These are phyloP conservation scores for Sabuloglossum arenarium DNA, from an alignment of 495 filamentous ascomycete species.

Conservation along the genomic window DNA sequence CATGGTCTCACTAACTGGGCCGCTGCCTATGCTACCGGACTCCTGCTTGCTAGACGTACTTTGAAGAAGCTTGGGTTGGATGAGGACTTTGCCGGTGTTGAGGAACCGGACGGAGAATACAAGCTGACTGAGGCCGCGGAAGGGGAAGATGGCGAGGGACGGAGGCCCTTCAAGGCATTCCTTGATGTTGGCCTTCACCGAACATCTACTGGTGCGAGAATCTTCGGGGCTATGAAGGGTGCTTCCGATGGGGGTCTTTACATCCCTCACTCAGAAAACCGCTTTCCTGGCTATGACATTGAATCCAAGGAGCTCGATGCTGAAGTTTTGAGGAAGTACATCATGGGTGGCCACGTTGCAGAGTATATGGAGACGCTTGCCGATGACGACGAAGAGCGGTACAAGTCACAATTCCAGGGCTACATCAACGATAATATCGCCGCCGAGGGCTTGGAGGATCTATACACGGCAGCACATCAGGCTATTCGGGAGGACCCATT, in stretches of 20 bases:
- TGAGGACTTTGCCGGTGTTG: slow-evolving; percentile 77
- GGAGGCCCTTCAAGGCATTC: slow-evolving; percentile 96
- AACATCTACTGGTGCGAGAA: slow-evolving; percentile 91
- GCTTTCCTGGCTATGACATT: slow-evolving; percentile 96
- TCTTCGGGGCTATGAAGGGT: slow-evolving; percentile 99
- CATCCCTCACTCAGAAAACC: slow-evolving; percentile 94
- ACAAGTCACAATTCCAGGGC: slow-evolving; percentile 89
- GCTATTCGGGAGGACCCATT: slow-evolving; percentile 95
- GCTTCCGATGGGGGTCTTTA: slow-evolving; percentile 94
- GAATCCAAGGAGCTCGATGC: slow-evolving; percentile 92
- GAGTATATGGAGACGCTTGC: slow-evolving; percentile 99
- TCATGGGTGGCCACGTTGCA: slow-evolving; percentile 90
- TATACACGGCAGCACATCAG: slow-evolving; percentile 88
- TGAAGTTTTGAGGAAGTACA: slow-evolving; percentile 95
- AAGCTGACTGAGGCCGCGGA: slow-evolving; percentile 80
- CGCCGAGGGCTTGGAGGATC: slow-evolving; percentile 90
- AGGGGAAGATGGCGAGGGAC: slow-evolving; percentile 54
- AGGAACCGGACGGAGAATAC: slow-evolving; percentile 89
- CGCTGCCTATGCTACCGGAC: slow-evolving; percentile 87
- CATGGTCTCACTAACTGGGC: slow-evolving; percentile 99
- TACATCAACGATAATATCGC: slow-evolving; percentile 95
- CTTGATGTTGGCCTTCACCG: slow-evolving; percentile 93
- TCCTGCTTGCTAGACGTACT: slow-evolving; percentile 87
- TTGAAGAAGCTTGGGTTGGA: slow-evolving; percentile 91
- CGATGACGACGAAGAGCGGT: slow-evolving; percentile 99